phyloP scores from a whole-genome alignment of 176 grass and related monocot genomes.

The Triticum aestivum region DNA sequence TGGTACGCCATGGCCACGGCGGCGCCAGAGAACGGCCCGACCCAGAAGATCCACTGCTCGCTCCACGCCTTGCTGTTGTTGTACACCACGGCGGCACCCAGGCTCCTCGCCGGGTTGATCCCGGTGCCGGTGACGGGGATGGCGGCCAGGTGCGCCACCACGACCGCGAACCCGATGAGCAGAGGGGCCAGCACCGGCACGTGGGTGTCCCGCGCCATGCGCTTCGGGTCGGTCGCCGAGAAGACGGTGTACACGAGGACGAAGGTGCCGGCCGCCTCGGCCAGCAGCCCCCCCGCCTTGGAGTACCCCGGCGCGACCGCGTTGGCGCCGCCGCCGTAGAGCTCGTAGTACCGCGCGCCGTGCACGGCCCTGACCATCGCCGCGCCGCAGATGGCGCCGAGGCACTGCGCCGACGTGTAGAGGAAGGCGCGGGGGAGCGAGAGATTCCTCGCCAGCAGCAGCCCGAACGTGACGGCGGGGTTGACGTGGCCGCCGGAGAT shows the following conservation, averaged over 20 bases:
- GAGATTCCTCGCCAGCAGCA: slow-evolving; percentile 30
- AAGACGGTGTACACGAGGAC: neutral
- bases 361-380: slow-evolving; percentile 7
- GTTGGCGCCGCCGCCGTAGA: slow-evolving; percentile 16
- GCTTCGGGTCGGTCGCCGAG: neutral
- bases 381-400: slow-evolving; percentile 76
- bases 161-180: neutral
- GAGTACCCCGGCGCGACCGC: neutral
- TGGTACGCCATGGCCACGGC: neutral
- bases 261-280: neutral
- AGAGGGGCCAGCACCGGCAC: neutral
- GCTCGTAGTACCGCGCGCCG: neutral
- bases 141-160: neutral
- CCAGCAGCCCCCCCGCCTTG: neutral
- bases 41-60: neutral
- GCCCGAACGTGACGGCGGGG: slow-evolving; percentile 84
- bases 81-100: neutral
- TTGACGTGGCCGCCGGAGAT: slow-evolving; percentile 95
- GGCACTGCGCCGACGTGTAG: slow-evolving; percentile 57
- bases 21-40: neutral
- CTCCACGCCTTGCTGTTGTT: neutral
- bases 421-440: slow-evolving; percentile 33
- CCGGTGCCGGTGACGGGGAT: neutral
- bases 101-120: neutral
- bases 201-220: neutral